These are phyloP conservation scores for Chenopodium quinoa DNA, from an alignment of 148 eudicot species.

Conservation along the genomic window DNA sequence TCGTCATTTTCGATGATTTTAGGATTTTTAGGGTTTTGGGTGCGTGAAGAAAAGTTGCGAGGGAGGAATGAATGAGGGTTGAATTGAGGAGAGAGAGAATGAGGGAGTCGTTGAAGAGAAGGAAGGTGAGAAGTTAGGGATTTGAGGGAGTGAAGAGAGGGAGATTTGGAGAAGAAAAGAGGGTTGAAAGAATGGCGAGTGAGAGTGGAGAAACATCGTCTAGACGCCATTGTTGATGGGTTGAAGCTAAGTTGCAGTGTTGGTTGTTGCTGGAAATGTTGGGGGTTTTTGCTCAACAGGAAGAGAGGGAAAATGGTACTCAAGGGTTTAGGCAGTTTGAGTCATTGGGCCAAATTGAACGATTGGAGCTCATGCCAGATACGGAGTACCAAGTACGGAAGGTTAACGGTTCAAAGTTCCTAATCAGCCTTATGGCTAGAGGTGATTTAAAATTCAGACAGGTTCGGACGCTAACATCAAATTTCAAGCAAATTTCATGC, in stretches of 20 bases:
- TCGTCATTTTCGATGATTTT: slow-evolving; percentile 1
- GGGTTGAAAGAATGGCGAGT: slow-evolving; percentile 26
- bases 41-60: slow-evolving; percentile 25
- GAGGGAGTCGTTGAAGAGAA: slow-evolving; percentile 15
- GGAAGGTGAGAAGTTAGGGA: slow-evolving; percentile 15
- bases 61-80: slow-evolving; percentile 2
- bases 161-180: slow-evolving; percentile 22
- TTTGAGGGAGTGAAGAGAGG: slow-evolving; percentile 28
- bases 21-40: slow-evolving; percentile 22
- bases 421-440: too few species aligned
- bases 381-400: too few species aligned
- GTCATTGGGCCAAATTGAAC: background rate
- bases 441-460: too few species aligned
- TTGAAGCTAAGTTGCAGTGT: background rate
- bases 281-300: background rate
- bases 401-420: too few species aligned
- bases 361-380: too few species aligned
- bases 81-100: slow-evolving; percentile 13
- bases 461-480: too few species aligned
- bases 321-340: background rate
- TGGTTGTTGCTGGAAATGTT: background rate
- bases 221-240: slow-evolving; percentile 40
- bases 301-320: background rate
- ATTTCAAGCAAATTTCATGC: too few species aligned
- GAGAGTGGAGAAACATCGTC: slow-evolving; percentile 29